phyloP scores from a whole-genome alignment of 73 alveolate species.

The Symbiodinium pilosum region DNA sequence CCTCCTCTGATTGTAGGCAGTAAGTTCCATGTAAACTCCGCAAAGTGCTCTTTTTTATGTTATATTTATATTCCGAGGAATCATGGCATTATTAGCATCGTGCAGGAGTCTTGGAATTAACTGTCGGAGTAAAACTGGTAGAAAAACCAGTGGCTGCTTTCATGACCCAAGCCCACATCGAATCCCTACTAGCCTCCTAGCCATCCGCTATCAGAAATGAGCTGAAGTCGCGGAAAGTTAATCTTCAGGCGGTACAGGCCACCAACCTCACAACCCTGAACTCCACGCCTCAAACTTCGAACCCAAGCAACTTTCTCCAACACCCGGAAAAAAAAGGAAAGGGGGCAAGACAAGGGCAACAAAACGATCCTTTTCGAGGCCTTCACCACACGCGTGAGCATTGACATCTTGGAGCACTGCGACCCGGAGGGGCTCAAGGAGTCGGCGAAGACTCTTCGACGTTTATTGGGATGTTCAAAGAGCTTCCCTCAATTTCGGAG shows the following conservation, averaged over 20 bases:
- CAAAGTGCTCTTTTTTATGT: too few species aligned
- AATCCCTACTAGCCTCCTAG: not conserved
- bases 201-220: not conserved
- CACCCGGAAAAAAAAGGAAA: too few species aligned
- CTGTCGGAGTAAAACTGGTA: not conserved
- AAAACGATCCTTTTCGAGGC: not conserved
- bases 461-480: not conserved
- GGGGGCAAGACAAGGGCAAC: not conserved
- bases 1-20: too few species aligned
- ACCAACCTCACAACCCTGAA: too few species aligned
- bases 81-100: too few species aligned
- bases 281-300: not conserved
- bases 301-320: too few species aligned
- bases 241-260: too few species aligned
- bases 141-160: not conserved
- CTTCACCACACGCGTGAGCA: constrained; percentile 46
- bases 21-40: too few species aligned
- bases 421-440: constrained; percentile 36
- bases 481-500: too few species aligned
- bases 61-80: too few species aligned
- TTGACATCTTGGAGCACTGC: constrained; percentile 49
- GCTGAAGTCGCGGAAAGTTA: not conserved
- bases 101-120: too few species aligned
- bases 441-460: not conserved
- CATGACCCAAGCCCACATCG: not conserved